Base-by-base conservation (phyloP, 768 basidiomycete species). In the Termitomyces sp. region DNA sequence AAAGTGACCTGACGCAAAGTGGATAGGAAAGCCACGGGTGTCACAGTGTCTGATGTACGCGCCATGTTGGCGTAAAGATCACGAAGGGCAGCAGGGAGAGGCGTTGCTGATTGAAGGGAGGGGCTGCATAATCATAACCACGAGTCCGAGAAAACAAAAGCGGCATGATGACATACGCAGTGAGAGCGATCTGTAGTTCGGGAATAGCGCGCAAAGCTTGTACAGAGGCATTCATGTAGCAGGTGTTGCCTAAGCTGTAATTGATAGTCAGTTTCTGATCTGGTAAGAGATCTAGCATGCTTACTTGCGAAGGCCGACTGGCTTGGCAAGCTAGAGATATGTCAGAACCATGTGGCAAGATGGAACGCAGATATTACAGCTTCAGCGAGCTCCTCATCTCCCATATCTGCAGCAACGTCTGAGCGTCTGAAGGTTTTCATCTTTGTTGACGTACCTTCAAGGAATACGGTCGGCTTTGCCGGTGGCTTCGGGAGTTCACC, bases 151-250 rank as follows among this genome's bases (percentile, higher is more conserved):
- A n/a, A 20, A 44, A 34, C 18, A n/a, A 27, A 41, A 44, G 48
- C 24, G 20, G 30, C 27, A 27, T 50, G 24, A 31, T n/a, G 27
- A 72, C 83, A 63, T 68, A 89, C 84, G 74, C 72, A 66, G 71
- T 72, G 22, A 98, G 78, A 0, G 92, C 90, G 1, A 78, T 69
- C 67, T 90, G 88, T 5, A 99, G 81, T 65, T 97, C 94, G 2
- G 95, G 95, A 52, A 99, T 88, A 4, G 91, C 86, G 24, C 93
- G 89, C 61, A 99, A 81, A n/a, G 91, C 88, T 76, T 99, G 97
- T 1, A 98, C 78, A 2, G 92, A 93, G 1, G 97, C 86, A 69
- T 96, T 98, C 89, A 98, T 93, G 75, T 99, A 99, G 68, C 96
- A 98, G 0, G 95, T 98, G 69, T 98, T 98, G 37, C 96, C 95